These are phyloP conservation scores for Penicillium sp. DNA, from an alignment of 2,329 filamentous ascomycete genomes.

Conservation along the genomic window DNA sequence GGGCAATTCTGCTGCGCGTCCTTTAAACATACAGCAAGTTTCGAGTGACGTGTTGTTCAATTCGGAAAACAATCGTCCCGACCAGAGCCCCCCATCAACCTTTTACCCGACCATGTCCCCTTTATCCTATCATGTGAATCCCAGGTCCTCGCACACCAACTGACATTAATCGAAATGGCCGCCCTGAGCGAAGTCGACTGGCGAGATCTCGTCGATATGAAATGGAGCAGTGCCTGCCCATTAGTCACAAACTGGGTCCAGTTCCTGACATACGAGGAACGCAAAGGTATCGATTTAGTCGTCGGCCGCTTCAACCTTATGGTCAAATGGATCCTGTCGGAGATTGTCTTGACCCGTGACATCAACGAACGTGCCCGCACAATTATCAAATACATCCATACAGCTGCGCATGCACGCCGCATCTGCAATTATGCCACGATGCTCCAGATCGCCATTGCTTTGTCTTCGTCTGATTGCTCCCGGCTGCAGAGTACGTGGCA, in stretches of 20 bases:
- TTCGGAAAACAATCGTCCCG: slow-evolving; percentile 31
- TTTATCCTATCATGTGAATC: slow-evolving; percentile 65
- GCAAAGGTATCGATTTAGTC: slow-evolving; percentile 62
- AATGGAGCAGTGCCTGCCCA: slow-evolving; percentile 58
- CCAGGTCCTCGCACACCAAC: slow-evolving; percentile 60
- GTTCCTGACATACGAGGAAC: slow-evolving; percentile 56
- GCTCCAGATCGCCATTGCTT: slow-evolving; percentile 63
- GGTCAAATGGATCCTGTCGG: slow-evolving; percentile 65
- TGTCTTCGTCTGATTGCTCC: slow-evolving; percentile 60
- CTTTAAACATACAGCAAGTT: slow-evolving; percentile 29
- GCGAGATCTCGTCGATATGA: slow-evolving; percentile 65
- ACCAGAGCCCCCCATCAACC: slow-evolving; percentile 12
- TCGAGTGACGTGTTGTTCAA: slow-evolving; percentile 37
- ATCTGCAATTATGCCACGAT: slow-evolving; percentile 66
- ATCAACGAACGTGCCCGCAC: slow-evolving; percentile 60
- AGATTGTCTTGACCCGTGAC: slow-evolving; percentile 59
- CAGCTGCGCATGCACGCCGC: slow-evolving; percentile 58
- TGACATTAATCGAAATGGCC: slow-evolving; percentile 65
- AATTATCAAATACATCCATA: slow-evolving; percentile 64
- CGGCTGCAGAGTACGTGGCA: slow-evolving; percentile 60
- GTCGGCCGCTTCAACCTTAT: slow-evolving; percentile 67
- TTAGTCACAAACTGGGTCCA: slow-evolving; percentile 60
- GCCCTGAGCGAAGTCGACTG: slow-evolving; percentile 66
- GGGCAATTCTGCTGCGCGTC: slow-evolving; percentile 18
- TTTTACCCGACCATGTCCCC: slow-evolving; percentile 52